These are phyloP conservation scores for Colletotrichum sansevieriae DNA, from an alignment of 2,329 filamentous ascomycete species.

Conservation along the genomic window DNA sequence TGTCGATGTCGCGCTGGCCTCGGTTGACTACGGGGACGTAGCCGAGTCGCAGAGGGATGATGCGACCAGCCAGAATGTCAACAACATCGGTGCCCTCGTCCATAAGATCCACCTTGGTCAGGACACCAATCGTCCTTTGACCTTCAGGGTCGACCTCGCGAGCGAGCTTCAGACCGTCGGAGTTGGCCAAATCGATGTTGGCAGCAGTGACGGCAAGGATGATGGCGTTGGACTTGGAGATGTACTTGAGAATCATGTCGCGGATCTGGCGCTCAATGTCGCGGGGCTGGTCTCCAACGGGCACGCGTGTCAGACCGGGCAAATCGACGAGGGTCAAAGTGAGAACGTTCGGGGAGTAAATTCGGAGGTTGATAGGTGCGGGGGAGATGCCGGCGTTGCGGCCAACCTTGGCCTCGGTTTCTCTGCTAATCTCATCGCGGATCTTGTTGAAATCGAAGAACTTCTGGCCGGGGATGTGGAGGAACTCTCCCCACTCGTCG, in stretches of 20 bases:
- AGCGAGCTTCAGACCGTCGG: conserved; percentile 95
- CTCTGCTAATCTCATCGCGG: conserved; percentile 94
- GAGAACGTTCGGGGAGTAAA: conserved; percentile 98
- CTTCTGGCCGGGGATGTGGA: conserved; percentile 97
- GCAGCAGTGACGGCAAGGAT: conserved; percentile 96
- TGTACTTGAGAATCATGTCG: conserved; percentile 99
- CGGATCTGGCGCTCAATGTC: conserved; percentile 97
- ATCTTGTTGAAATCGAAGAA: conserved; percentile 99
- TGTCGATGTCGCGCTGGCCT: conserved; percentile 98
- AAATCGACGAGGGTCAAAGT: conserved; percentile 97
- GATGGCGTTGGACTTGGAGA: conserved; percentile 98
- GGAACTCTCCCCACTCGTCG: conserved; percentile 98
- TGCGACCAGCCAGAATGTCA: conserved; percentile 96
- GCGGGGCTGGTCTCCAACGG: conserved; percentile 94
- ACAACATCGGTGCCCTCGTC: conserved; percentile 98
- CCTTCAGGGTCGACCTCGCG: conserved; percentile 97
- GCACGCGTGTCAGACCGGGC: conserved; percentile 95
- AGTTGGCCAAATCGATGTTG: conserved; percentile 98
- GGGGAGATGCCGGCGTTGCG: conserved; percentile 97
- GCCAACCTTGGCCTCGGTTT: conserved; percentile 97
- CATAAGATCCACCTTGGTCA: conserved; percentile 99
- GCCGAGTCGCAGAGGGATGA: conserved; percentile 93
- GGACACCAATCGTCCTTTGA: conserved; percentile 96
- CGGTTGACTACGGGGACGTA: conserved; percentile 99
- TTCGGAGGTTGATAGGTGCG: conserved; percentile 95